phyloP scores from a whole-genome alignment of 208 protist species.

The Zelonia costaricensis region DNA sequence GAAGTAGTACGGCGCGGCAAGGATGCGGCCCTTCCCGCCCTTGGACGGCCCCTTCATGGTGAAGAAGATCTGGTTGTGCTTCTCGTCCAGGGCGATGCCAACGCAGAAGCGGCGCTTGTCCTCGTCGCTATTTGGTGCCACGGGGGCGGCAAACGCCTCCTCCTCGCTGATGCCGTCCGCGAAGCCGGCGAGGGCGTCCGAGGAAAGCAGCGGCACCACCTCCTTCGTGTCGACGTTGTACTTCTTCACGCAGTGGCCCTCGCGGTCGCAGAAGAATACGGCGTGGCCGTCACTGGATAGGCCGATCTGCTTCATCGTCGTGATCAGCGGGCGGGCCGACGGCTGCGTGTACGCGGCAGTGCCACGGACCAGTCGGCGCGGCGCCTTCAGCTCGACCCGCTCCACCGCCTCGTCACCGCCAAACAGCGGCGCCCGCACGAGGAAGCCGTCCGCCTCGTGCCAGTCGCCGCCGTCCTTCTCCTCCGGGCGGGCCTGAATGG shows the following conservation, averaged over 20 bases:
- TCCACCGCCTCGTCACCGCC: conserved; percentile 19
- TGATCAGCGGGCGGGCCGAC: conserved; percentile 22
- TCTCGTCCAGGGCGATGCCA: conserved; percentile 43
- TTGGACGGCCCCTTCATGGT: conserved; percentile 47
- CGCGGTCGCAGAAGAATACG: conserved; percentile 51
- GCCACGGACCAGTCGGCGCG: conserved; percentile 10
- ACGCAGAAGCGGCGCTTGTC: conserved; percentile 41
- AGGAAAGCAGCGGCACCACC: conserved; percentile 39
- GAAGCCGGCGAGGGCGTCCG: conserved; percentile 24
- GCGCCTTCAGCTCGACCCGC: conserved; percentile 23
- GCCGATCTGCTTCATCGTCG: conserved; percentile 45
- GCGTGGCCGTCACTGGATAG: conserved; percentile 22
- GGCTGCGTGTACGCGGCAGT: conserved; percentile 2
- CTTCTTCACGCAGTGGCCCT: conserved; percentile 50
- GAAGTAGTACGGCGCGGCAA: conserved; percentile 43
- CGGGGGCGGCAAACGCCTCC: conserved; percentile 6
- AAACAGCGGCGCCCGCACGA: conserved; percentile 22
- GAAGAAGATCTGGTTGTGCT: conserved; percentile 41
- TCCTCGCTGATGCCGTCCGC: conserved; percentile 7
- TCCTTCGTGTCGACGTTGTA: conserved; percentile 45
- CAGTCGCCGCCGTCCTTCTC: conserved; percentile 31
- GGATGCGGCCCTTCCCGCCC: conserved; percentile 36
- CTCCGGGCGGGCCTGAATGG: conserved; percentile 6
- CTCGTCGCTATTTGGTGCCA: conserved; percentile 29
- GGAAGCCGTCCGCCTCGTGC: conserved; percentile 35